phyloP scores from a whole-genome alignment of 2,329 filamentous ascomycete species.

The Chaetothyriales sp. region DNA sequence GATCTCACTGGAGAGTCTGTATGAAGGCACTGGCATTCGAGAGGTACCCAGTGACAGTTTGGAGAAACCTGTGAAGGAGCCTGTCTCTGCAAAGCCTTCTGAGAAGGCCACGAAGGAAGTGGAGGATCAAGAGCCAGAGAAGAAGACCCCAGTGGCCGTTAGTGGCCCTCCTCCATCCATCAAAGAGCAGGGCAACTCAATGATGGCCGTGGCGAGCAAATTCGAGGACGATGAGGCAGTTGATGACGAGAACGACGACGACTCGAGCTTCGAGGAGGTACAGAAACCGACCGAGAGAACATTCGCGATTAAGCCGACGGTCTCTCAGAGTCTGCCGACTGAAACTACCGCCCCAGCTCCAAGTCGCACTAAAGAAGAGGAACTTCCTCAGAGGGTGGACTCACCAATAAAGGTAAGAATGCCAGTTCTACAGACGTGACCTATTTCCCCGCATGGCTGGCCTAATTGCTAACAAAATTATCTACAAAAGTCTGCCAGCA shows the following conservation, averaged over 20 bases:
- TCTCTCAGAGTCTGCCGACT: conserved; percentile 6
- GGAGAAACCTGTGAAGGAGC: conserved; percentile 23
- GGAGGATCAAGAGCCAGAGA: conserved; percentile 17
- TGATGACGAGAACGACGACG: conserved; percentile 45
- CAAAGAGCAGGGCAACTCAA: conserved; percentile 74
- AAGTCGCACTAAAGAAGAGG: conserved; percentile 7
- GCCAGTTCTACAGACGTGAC: too few species aligned
- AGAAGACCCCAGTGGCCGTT: conserved; percentile 22
- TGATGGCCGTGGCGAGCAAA: conserved; percentile 69
- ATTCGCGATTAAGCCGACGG: conserved; percentile 10
- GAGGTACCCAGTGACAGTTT: conserved; percentile 50
- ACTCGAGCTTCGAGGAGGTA: conserved; percentile 79
- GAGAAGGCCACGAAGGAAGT: conserved; percentile 33
- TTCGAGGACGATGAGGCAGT: conserved; percentile 60
- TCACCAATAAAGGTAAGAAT: background rate
- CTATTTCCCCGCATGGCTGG: background rate
- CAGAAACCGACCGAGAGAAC: conserved; percentile 49
- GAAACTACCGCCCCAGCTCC: conserved; percentile 4
- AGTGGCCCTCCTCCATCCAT: conserved; percentile 50
- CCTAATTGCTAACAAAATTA: background rate
- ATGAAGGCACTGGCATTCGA: conserved; percentile 65
- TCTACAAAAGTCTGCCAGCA: background rate
- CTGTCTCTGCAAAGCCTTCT: conserved; percentile 30
- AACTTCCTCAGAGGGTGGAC: background rate
- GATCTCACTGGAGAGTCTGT: conserved; percentile 84